Conservation (phyloP, 306 rosid species). For the Gynostemma pentaphyllum region DNA sequence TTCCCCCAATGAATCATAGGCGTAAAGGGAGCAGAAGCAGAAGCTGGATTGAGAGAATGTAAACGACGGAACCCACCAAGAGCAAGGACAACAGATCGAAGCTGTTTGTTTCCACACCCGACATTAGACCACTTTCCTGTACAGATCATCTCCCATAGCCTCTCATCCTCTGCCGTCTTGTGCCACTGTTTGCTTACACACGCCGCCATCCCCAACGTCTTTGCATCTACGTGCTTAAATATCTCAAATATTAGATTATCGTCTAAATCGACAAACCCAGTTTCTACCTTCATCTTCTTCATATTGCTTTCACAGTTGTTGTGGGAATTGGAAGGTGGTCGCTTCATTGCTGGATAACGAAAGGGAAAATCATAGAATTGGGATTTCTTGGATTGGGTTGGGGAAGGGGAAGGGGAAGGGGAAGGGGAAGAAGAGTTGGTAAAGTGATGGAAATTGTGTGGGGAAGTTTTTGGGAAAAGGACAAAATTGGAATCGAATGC, state of each 20-base stretch:
- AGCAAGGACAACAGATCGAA: constrained; percentile 86
- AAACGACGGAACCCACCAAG: constrained; percentile 94
- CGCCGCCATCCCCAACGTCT: constrained; percentile 49
- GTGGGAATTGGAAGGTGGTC: constrained; percentile 20
- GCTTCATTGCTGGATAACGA: constrained; percentile 34
- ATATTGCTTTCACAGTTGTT: constrained; percentile 27
- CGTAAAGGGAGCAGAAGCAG: constrained; percentile 17
- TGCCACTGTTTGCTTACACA: constrained; percentile 92
- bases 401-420: background rate
- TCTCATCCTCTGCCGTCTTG: constrained; percentile 74
- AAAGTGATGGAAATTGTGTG: constrained; percentile 13
- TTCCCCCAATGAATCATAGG: constrained; percentile 58
- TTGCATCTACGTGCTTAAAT: constrained; percentile 68
- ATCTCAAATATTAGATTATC: constrained; percentile 79
- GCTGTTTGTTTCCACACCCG: constrained; percentile 68
- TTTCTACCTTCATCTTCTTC: constrained; percentile 32
- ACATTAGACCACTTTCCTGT: constrained; percentile 77
- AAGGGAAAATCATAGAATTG: background rate
- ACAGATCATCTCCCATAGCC: constrained; percentile 98
- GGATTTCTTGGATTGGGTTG: background rate
- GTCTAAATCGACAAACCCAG: constrained; percentile 38
- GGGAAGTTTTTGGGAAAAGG: constrained; percentile 52
- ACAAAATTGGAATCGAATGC: constrained; percentile 70
- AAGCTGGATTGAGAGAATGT: constrained; percentile 44
- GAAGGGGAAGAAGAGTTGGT: constrained; percentile 5